Evolutionary conservation across 768 basidiomycete species (phyloP).

Genomic region (Cystofilobasidium ferigula): DNA sequence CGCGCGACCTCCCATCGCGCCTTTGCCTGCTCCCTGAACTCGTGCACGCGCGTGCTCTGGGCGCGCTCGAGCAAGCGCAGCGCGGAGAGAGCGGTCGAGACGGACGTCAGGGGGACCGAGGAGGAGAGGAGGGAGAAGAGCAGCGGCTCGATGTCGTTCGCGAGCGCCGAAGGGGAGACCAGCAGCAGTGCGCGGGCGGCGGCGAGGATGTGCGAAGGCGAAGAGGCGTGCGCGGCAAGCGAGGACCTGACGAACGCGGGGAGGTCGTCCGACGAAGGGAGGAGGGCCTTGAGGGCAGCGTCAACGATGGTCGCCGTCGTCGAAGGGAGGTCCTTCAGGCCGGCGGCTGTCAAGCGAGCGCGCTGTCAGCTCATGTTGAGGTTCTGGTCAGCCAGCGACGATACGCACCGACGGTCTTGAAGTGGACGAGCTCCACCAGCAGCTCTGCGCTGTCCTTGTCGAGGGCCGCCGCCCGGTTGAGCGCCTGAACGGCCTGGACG

Average conservation of each 20-base stretch:
- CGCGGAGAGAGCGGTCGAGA: slow-evolving; percentile 26
- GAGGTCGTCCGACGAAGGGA: slow-evolving; percentile 51
- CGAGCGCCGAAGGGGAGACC: slow-evolving; percentile 40
- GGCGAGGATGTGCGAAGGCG: slow-evolving; percentile 51
- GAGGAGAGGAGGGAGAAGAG: slow-evolving; percentile 47
- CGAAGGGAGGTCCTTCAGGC: slow-evolving; percentile 43
- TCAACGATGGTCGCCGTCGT: slow-evolving; percentile 48
- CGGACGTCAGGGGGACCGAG: slow-evolving; percentile 38
- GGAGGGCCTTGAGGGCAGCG: slow-evolving; percentile 44
- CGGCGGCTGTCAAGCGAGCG: slow-evolving; percentile 41
- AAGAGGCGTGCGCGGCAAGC: slow-evolving; percentile 52
- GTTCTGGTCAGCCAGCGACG: neutral
- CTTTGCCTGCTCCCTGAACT: slow-evolving; percentile 52
- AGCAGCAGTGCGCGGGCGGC: slow-evolving; percentile 49
- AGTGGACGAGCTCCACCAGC: slow-evolving; percentile 58
- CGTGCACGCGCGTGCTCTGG: slow-evolving; percentile 49
- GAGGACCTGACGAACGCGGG: slow-evolving; percentile 65
- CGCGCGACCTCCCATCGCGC: slow-evolving; percentile 53
- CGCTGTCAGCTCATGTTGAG: no score
- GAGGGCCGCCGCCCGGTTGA: slow-evolving; percentile 49
- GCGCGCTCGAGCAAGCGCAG: slow-evolving; percentile 46
- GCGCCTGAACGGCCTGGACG: slow-evolving; percentile 62
- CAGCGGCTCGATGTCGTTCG: slow-evolving; percentile 52
- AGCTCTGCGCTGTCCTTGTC: slow-evolving; percentile 54
- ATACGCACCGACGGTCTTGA: slow-evolving; percentile 48